These are phyloP conservation scores for Globisporangium takayamanum DNA, from an alignment of 352 stramenopile genomes.

Conservation along the genomic window DNA sequence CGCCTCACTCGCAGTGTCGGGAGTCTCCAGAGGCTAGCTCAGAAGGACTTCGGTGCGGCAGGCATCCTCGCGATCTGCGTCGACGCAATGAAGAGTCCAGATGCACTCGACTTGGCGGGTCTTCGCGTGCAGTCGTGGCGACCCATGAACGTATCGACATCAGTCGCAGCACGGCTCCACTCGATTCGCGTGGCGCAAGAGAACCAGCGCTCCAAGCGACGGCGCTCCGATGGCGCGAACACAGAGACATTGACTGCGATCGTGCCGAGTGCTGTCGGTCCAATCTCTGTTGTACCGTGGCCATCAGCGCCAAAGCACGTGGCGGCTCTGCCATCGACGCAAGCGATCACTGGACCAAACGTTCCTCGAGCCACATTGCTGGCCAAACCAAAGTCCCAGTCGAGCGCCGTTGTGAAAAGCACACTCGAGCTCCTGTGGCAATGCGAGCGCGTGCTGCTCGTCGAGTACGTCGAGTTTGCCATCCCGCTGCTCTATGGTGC, in stretches of 20 bases:
- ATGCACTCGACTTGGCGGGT: neutral
- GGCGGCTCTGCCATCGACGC: too few species aligned
- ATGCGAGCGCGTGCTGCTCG: slow-evolving; percentile 25
- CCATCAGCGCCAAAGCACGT: too few species aligned
- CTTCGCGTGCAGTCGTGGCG: slow-evolving; percentile 3
- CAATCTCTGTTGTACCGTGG: neutral
- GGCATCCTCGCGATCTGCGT: neutral
- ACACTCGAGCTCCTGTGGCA: slow-evolving; percentile 26
- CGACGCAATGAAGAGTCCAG: neutral
- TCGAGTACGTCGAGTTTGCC: slow-evolving; percentile 29
- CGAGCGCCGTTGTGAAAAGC: neutral
- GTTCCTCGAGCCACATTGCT: neutral
- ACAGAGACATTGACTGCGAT: neutral
- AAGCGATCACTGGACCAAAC: too few species aligned
- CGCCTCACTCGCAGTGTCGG: neutral
- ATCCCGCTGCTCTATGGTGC: slow-evolving; percentile 24
- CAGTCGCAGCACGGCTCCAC: neutral
- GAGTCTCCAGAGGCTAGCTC: neutral
- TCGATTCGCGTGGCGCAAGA: neutral
- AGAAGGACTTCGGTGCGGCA: neutral
- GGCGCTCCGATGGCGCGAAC: neutral
- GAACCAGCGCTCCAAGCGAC: neutral
- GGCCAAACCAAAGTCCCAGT: neutral
- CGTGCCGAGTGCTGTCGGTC: neutral
- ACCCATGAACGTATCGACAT: neutral